Conservation (phyloP, 176 grass and related monocot species). For the Themeda triandra region DNA sequence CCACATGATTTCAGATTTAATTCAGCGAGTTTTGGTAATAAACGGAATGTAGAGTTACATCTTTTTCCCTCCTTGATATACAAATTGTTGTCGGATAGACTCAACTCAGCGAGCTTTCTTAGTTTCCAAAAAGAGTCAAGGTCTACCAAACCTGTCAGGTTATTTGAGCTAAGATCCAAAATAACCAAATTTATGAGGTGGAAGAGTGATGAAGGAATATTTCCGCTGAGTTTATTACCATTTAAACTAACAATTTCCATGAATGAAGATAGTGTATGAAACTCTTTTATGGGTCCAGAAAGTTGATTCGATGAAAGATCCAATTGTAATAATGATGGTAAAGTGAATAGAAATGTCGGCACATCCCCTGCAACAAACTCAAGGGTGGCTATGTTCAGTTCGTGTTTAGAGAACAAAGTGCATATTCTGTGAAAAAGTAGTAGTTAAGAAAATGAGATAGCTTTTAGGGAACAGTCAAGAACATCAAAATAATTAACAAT, state of each 20-base stretch:
- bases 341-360: constrained; percentile 3
- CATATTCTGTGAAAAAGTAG: background rate
- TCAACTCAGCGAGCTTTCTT: background rate
- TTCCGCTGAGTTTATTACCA: background rate
- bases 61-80: background rate
- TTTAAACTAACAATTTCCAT: background rate
- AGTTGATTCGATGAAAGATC: constrained; percentile 8
- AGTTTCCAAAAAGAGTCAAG: background rate
- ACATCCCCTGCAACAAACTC: constrained; percentile 13
- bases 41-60: background rate
- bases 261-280: background rate
- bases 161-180: background rate
- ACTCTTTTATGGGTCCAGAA: constrained; percentile 11
- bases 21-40: background rate
- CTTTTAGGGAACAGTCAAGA: background rate
- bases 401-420: background rate
- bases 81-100: background rate
- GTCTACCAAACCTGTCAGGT: constrained; percentile 5
- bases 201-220: background rate
- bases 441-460: background rate
- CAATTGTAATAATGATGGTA: background rate
- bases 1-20: background rate
- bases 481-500: background rate
- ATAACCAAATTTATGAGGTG: background rate
- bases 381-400: background rate